These are phyloP conservation scores for Gracilaria caudata DNA, from an alignment of 23 red algal genomes.

Conservation along the genomic window DNA sequence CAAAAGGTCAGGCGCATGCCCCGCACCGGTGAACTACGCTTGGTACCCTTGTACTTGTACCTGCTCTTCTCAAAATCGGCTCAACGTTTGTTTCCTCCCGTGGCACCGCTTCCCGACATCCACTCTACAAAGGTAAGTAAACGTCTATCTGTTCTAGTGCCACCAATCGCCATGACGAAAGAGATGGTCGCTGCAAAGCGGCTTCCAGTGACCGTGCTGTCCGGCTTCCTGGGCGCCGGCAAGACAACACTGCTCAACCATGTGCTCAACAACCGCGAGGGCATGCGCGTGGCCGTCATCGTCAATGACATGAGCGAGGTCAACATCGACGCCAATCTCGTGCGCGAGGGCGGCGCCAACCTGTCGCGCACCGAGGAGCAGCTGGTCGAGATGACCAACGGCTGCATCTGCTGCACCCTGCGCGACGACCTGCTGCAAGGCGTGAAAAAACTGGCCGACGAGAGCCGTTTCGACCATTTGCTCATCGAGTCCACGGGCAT, in stretches of 20 bases:
- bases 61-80: neutral
- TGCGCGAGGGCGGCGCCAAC: conserved; percentile 34
- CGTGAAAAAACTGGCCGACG: conserved; percentile 31
- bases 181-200: neutral
- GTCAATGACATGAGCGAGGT: conserved; percentile 87
- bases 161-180: neutral
- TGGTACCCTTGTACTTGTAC: too few relatives aligned
- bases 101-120: neutral
- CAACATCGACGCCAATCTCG: conserved; percentile 35
- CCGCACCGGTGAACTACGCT: neutral
- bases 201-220: conserved; percentile 74
- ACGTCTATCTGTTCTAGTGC: neutral
- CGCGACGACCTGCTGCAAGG: conserved; percentile 43
- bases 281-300: conserved; percentile 73
- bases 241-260: conserved; percentile 73
- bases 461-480: conserved; percentile 60
- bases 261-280: conserved; percentile 26
- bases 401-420: conserved; percentile 52
- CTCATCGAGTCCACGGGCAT: conserved; percentile 75
- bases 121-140: neutral
- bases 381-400: conserved; percentile 63
- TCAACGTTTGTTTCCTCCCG: conserved; percentile 1
- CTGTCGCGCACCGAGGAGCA: conserved; percentile 3
- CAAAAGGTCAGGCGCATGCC: neutral
- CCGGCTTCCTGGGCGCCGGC: conserved; percentile 82